These are phyloP conservation scores for Otatea glauca DNA, from an alignment of 176 grass and related monocot species.

Conservation along the genomic window DNA sequence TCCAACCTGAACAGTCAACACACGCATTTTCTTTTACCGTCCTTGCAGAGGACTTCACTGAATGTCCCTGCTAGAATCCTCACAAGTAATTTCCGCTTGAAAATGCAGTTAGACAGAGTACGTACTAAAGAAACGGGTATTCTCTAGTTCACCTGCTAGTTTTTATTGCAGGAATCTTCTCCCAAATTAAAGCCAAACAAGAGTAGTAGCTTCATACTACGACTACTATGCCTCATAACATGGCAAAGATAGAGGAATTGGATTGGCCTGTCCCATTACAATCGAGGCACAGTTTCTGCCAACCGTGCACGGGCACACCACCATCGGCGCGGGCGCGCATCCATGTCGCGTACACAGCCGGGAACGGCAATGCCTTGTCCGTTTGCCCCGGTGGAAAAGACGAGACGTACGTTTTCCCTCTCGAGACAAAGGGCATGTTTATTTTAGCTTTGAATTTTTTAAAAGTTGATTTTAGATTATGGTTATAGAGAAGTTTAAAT, in stretches of 20 bases:
- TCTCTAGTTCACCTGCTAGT: background rate
- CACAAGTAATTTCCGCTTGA: background rate
- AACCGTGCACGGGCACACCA: background rate
- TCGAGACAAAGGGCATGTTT: no score
- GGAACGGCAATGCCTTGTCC: constrained; percentile 23
- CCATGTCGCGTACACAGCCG: background rate
- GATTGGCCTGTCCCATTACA: background rate
- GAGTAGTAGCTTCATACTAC: background rate
- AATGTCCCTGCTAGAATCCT: background rate
- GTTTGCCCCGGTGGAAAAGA: background rate
- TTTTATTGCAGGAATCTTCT: background rate
- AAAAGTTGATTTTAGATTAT: no score
- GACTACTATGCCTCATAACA: background rate
- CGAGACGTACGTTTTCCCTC: background rate
- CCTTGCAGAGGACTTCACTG: background rate
- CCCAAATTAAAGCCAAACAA: background rate
- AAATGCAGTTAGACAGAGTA: background rate
- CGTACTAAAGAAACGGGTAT: background rate
- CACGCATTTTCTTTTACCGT: background rate
- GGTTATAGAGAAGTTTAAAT: no score
- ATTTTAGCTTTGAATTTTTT: no score
- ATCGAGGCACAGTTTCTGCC: background rate
- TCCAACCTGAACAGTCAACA: background rate
- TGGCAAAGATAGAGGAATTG: background rate
- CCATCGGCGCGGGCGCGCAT: background rate